Evolutionary conservation across 2,329 filamentous ascomycete species (phyloP), one percentile per base, ranked within the genome.

Genomic region (Nigrospora oryzae): DNA sequence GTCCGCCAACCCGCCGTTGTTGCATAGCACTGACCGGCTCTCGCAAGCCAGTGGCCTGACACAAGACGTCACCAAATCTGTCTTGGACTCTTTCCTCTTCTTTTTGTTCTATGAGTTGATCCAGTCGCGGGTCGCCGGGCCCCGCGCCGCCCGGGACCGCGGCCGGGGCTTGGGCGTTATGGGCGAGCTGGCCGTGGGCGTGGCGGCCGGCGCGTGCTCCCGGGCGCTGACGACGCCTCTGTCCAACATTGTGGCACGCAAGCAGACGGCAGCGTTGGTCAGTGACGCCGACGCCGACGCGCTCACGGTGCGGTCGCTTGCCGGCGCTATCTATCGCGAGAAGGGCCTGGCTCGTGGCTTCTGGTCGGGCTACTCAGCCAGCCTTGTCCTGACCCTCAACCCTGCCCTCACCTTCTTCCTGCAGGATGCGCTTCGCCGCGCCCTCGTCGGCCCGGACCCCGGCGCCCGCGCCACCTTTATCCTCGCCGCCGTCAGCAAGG

Each of bases 341-440:
- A 85, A 84, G 53, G 89, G 89, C 0, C 48, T 89, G 11, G 59
- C 70, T 38, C 23, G 23, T 7, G 89, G 88, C 3, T 84, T 95
- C 55, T 95, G 89, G 90, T 84, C 88, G 0, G 89, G 89, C 0
- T 95, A 95, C 62, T 87, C 85, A 16, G 88, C 89, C 2, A 83
- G 78, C 17, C 63, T 95, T 46, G 73, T 95, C 35, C 67, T 95
- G 42, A 90, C 89, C 1, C 70, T 95, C 28, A 95, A 95, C 56
- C 89, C 90, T 1, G 84, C 84, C 51, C 75, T 95, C 51, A 95
- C 90, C 0, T 90, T 95, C 60, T 82, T 91, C 53, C 69, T 95
- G 30, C 87, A 94, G 57, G 83, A 88, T 53, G 66, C 83, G 8
- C 67, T 93, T 16, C 82, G 84, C 52, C 73, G 77, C 43, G 59